Base-by-base conservation (phyloP, 2,329 filamentous ascomycete genomes). In the Claviceps pazoutovae region DNA sequence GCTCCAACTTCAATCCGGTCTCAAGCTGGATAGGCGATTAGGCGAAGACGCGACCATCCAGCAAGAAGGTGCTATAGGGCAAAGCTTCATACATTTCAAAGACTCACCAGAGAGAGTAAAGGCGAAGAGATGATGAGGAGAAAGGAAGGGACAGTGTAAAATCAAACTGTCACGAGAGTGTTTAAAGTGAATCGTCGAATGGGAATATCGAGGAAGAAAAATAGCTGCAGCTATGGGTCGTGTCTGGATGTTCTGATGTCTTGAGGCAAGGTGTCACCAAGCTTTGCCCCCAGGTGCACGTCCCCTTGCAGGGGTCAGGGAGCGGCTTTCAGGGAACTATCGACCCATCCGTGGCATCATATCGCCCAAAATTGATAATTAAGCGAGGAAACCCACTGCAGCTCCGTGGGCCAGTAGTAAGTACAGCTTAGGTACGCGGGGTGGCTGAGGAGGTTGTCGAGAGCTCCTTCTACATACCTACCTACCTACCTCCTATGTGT, bases 181-280 rank as follows among this genome's bases (percentile, higher is more conserved):
- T 36, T 26, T 11, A 36, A 17, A 11, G 37, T 30, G 50, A 38
- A 44, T 54, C 39, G 45, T 34, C 9, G 30, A 34, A 34, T 34
- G 9, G 30, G 30, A 34, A 11, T 34, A 34, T 34, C 9, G 11
- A 34, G 30, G 30, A 34, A 9, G 30, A 34, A 34, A 34, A 34
- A 4, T 17, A 14, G 26, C n/a, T 47, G 54, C 43, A 26, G 23
- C 23, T 37, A 34, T 11, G 34, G 59, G 61, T 60, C 16, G 21
- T 19, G 61, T 63, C 52, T 64, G 21, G 21, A 44, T 26, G 38
- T n/a, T 41, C 30, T 34, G 30, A 3, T 41, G n/a, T 8, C 38
- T 26, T 63, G 55, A 58, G 61, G 64, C 59, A 66, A 67, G 59
- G 65, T 67, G 65, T 63, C 64, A 62, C 61, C 54, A 61, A 59